Conservation (phyloP, 2,329 filamentous ascomycete genomes). For the Aspergillus sergii region DNA sequence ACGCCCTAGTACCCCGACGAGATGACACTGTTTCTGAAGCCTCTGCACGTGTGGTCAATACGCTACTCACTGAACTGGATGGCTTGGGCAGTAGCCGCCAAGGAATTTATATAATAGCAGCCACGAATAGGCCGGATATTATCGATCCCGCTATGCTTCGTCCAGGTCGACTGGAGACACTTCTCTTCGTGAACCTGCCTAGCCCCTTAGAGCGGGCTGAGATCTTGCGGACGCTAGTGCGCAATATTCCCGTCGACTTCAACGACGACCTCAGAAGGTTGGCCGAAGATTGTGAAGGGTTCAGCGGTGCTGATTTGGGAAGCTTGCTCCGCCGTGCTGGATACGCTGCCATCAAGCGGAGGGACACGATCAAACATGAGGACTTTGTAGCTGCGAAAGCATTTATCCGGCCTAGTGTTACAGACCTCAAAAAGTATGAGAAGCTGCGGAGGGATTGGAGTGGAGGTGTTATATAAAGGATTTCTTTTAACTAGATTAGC, state of each 20-base stretch:
- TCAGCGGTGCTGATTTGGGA: constrained; percentile 70
- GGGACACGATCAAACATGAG: constrained; percentile 49
- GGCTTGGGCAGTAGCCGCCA: constrained; percentile 72
- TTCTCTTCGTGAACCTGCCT: constrained; percentile 88
- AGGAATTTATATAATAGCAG: constrained; percentile 92
- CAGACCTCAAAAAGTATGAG: constrained; percentile 61
- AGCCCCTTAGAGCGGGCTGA: constrained; percentile 77
- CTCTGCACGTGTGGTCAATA: constrained; percentile 88
- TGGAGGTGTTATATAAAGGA: constrained; percentile 33
- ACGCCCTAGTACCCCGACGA: constrained; percentile 84
- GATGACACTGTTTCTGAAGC: constrained; percentile 79
- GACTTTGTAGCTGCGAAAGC: constrained; percentile 46
- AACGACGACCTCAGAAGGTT: constrained; percentile 62
- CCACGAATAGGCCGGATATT: constrained; percentile 93
- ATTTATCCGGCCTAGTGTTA: constrained; percentile 54
- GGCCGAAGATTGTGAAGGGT: constrained; percentile 74
- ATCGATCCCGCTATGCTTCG: constrained; percentile 95
- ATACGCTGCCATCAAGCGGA: constrained; percentile 56
- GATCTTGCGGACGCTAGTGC: constrained; percentile 71
- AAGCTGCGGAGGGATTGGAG: constrained; percentile 55
- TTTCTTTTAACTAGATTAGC: background rate
- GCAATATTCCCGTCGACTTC: constrained; percentile 55
- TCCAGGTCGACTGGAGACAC: constrained; percentile 82
- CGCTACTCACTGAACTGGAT: constrained; percentile 90
- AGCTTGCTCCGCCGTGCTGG: constrained; percentile 62